Percentiles rank a stretch among this genome's conserved stretches.
These are phyloP conservation scores for Madurella mycetomatis DNA, from an alignment of 2,329 filamentous ascomycete species.

Conservation along the genomic window DNA sequence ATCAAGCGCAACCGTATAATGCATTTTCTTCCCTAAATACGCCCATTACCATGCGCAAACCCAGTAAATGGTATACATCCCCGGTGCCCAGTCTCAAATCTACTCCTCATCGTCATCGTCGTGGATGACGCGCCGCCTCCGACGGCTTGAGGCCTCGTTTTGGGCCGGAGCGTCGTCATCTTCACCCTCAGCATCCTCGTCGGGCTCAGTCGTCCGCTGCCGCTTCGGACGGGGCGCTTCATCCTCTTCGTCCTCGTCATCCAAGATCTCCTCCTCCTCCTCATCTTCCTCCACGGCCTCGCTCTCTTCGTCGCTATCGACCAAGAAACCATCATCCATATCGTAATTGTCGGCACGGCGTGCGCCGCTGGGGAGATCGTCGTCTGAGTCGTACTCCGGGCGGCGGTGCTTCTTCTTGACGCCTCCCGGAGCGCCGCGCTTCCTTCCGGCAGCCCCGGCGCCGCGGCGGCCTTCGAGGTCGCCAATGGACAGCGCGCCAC, in stretches of 20 bases:
- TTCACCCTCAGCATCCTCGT: conserved; percentile 49
- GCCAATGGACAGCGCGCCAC: conserved; percentile 58
- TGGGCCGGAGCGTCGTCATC: conserved; percentile 43
- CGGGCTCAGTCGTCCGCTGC: conserved; percentile 47
- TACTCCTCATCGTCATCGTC: conserved; percentile 29
- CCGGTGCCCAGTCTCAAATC: not conserved
- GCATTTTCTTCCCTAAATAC: conserved; percentile 3
- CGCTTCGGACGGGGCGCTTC: conserved; percentile 44
- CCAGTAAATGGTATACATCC: conserved; percentile 11
- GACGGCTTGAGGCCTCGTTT: conserved; percentile 15
- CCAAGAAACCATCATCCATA: conserved; percentile 74
- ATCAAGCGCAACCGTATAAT: not conserved
- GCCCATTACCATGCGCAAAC: conserved; percentile 11
- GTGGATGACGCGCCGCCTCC: conserved; percentile 25
- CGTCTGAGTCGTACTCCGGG: conserved; percentile 71
- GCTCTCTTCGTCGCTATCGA: conserved; percentile 66
- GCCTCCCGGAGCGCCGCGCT: conserved; percentile 48
- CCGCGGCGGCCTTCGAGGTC: conserved; percentile 62
- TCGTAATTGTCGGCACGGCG: conserved; percentile 72
- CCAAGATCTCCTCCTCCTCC: conserved; percentile 55
- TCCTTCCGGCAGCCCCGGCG: conserved; percentile 39
- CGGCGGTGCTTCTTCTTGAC: conserved; percentile 50
- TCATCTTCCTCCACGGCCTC: conserved; percentile 59
- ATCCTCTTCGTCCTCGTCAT: conserved; percentile 50
- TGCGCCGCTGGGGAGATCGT: conserved; percentile 59